Percentiles rank a stretch among this genome's conserved stretches.
phyloP scores from a whole-genome alignment of 2,329 filamentous ascomycete species.

The Graphilbum ipis-grandicollis region DNA sequence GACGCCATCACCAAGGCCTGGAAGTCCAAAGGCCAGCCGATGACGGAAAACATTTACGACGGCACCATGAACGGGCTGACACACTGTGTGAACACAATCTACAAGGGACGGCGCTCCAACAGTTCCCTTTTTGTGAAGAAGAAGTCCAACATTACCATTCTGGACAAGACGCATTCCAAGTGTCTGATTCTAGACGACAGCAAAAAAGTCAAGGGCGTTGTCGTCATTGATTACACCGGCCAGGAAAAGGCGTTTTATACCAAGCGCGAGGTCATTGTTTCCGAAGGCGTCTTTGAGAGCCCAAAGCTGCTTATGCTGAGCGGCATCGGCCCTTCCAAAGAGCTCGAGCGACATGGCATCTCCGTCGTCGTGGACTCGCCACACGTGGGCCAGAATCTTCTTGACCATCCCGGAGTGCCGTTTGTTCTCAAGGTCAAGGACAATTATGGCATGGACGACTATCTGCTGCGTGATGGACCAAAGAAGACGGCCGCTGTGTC shows the following conservation, averaged over 20 bases:
- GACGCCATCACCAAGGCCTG: constrained; percentile 31
- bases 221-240: constrained; percentile 21
- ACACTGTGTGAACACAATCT: constrained; percentile 36
- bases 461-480: constrained; percentile 20
- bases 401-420: constrained; percentile 41
- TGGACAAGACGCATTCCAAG: constrained; percentile 30
- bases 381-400: constrained; percentile 46
- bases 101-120: constrained; percentile 35
- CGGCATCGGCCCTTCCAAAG: constrained; percentile 38
- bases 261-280: constrained; percentile 28
- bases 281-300: constrained; percentile 40
- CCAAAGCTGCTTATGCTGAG: constrained; percentile 48
- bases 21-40: constrained; percentile 29
- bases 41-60: constrained; percentile 37
- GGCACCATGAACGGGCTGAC: constrained; percentile 36
- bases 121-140: constrained; percentile 31
- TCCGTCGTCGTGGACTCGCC: constrained; percentile 34
- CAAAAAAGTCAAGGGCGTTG: constrained; percentile 24
- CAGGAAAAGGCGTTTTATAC: constrained; percentile 27
- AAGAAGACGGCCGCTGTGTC: constrained; percentile 17
- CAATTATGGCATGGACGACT: constrained; percentile 20
- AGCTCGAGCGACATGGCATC: constrained; percentile 37
- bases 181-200: constrained; percentile 26
- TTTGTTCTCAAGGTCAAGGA: constrained; percentile 28
- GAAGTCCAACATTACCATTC: constrained; percentile 37